Percentiles rank a stretch among this genome's conserved stretches.
These are phyloP conservation scores for Arachis stenosperma DNA, from an alignment of 306 rosid genomes.

Conservation along the genomic window DNA sequence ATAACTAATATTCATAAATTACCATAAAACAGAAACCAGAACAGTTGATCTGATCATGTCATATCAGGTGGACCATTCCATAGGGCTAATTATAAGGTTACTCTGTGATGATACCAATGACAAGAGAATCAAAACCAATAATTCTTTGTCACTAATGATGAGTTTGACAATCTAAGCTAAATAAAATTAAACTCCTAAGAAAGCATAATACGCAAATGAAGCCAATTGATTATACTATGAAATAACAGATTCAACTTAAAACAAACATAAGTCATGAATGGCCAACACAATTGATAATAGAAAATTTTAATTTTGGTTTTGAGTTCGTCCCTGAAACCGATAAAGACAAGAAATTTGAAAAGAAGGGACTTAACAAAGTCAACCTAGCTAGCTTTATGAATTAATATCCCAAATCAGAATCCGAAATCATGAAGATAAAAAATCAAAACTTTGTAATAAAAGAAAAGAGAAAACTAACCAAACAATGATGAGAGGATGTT, in stretches of 20 bases:
- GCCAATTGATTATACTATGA: conserved; percentile 1
- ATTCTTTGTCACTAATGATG: too few species aligned
- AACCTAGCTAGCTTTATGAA: not conserved
- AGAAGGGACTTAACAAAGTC: not conserved
- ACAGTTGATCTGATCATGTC: conserved; percentile 3
- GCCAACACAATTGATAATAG: too few species aligned
- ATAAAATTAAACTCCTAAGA: not conserved
- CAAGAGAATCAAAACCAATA: too few species aligned
- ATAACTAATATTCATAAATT: not conserved
- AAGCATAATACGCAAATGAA: conserved; percentile 3
- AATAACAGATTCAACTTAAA: conserved; percentile 12
- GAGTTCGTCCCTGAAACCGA: not conserved
- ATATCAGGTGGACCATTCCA: conserved; percentile 4
- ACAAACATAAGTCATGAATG: not conserved
- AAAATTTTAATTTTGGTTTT: too few species aligned
- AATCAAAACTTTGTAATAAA: not conserved
- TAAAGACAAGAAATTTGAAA: not conserved
- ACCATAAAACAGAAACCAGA: conserved; percentile 19
- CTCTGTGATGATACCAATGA: not conserved
- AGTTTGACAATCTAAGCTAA: too few species aligned
- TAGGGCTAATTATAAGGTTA: not conserved
- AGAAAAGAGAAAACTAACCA: not conserved
- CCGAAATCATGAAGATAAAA: not conserved
- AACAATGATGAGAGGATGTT: not conserved
- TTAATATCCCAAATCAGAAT: not conserved